These are phyloP conservation scores for Fusarium setosum DNA, from an alignment of 2,329 filamentous ascomycete genomes.

Conservation along the genomic window DNA sequence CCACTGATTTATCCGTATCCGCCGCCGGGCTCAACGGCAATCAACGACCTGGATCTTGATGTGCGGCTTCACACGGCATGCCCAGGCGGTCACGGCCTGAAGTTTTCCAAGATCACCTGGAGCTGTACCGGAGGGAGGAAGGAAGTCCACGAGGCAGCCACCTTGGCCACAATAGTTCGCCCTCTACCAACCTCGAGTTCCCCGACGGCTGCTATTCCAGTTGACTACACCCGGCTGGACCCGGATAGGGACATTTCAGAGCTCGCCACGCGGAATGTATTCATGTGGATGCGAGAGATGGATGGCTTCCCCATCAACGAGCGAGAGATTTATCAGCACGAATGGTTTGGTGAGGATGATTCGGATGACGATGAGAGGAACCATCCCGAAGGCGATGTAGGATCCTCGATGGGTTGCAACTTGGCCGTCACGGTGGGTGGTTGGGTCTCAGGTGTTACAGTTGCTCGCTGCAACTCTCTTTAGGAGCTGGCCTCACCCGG, in stretches of 20 bases:
- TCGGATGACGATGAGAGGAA: background rate
- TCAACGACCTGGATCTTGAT: background rate
- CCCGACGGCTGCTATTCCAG: background rate
- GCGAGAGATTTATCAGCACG: conserved; percentile 3
- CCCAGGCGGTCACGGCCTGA: background rate
- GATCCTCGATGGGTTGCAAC: background rate
- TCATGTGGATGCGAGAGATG: conserved; percentile 1
- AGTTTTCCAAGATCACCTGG: background rate
- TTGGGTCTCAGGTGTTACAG: background rate
- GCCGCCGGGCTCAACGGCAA: background rate
- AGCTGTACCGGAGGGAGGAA: background rate
- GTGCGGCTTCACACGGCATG: background rate
- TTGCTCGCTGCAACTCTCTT: background rate
- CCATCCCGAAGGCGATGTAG: background rate
- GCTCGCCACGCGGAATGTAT: background rate
- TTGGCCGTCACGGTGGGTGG: background rate
- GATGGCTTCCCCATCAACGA: conserved; percentile 1
- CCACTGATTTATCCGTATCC: background rate
- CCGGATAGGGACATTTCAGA: background rate
- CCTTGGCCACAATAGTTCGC: background rate
- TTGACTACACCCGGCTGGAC: background rate
- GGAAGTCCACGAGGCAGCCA: background rate
- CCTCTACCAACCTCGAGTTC: background rate
- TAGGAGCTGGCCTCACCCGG: background rate
- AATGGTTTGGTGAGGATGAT: background rate